Conservation (phyloP, 768 basidiomycete genomes). For the Rhodotorula sphaerocarpa region DNA sequence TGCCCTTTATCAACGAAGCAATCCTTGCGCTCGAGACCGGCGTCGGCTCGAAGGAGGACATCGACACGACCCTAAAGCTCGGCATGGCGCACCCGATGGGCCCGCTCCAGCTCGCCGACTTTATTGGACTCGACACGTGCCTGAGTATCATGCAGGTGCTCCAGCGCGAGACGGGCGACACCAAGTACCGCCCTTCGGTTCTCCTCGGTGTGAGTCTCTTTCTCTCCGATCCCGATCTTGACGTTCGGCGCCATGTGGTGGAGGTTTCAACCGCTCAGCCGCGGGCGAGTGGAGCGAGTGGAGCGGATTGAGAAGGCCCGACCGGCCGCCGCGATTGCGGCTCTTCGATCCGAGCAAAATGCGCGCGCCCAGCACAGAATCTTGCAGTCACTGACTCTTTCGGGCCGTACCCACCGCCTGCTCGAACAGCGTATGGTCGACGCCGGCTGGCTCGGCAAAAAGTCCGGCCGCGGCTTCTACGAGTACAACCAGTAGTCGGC, state of each 20-base stretch:
- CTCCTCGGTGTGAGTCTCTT: slow-evolving; percentile 54
- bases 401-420: neutral
- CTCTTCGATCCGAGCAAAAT: no score
- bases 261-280: neutral
- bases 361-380: no score
- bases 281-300: no score
- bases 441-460: slow-evolving; percentile 80
- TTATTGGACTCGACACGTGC: slow-evolving; percentile 94
- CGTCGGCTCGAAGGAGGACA: slow-evolving; percentile 84
- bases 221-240: neutral
- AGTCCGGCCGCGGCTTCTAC: slow-evolving; percentile 29
- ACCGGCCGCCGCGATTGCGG: no score
- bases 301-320: neutral
- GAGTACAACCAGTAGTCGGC: neutral
- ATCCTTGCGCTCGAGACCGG: slow-evolving; percentile 92
- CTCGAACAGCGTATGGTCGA: slow-evolving; percentile 71
- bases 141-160: slow-evolving; percentile 74
- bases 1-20: slow-evolving; percentile 98
- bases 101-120: slow-evolving; percentile 42
- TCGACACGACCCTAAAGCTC: slow-evolving; percentile 84
- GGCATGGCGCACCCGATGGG: slow-evolving; percentile 64
- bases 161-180: slow-evolving; percentile 79
- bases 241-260: neutral
- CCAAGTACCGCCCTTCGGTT: slow-evolving; percentile 85
- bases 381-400: neutral